Percentiles rank a stretch among this genome's conserved stretches.
Conservation (phyloP, 176 grass and related monocot species). For the Cenchrus americanus region DNA sequence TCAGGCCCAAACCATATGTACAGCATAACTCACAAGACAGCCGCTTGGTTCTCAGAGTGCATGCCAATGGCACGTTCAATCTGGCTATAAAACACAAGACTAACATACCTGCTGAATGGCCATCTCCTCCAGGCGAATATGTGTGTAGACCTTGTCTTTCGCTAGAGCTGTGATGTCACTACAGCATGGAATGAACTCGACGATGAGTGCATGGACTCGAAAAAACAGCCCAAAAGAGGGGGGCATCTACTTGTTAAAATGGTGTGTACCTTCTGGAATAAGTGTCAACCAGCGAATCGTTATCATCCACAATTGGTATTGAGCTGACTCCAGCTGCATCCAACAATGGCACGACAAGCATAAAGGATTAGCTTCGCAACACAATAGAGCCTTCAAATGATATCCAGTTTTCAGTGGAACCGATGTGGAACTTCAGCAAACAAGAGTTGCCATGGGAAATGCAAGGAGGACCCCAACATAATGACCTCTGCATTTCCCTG, state of each 20-base stretch:
- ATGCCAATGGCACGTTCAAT: no score
- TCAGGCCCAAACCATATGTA: conserved; percentile 17
- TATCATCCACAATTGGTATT: conserved; percentile 96
- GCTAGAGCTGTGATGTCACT: conserved; percentile 99
- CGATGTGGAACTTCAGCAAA: conserved; percentile 13
- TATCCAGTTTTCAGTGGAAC: conserved; percentile 8
- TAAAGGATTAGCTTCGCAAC: conserved; percentile 22
- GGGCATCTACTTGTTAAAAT: not conserved
- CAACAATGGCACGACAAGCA: conserved; percentile 26
- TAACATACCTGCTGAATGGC: conserved; percentile 78
- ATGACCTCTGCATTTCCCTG: conserved; percentile 23
- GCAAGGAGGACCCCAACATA: conserved; percentile 27
- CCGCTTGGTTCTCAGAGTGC: no score
- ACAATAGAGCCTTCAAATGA: not conserved
- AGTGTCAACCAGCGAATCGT: conserved; percentile 84
- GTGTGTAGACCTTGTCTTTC: conserved; percentile 95
- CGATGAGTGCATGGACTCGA: conserved; percentile 4
- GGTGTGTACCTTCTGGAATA: conserved; percentile 89
- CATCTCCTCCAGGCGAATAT: conserved; percentile 93
- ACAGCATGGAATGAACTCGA: conserved; percentile 38
- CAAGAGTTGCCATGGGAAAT: not conserved
- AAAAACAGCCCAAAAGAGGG: not conserved
- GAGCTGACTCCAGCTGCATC: conserved; percentile 85
- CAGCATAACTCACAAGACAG: not conserved
- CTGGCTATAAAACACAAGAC: no score